phyloP scores from a whole-genome alignment of 1,284 basidiomycete species.

The Apiotrichum gracile region DNA sequence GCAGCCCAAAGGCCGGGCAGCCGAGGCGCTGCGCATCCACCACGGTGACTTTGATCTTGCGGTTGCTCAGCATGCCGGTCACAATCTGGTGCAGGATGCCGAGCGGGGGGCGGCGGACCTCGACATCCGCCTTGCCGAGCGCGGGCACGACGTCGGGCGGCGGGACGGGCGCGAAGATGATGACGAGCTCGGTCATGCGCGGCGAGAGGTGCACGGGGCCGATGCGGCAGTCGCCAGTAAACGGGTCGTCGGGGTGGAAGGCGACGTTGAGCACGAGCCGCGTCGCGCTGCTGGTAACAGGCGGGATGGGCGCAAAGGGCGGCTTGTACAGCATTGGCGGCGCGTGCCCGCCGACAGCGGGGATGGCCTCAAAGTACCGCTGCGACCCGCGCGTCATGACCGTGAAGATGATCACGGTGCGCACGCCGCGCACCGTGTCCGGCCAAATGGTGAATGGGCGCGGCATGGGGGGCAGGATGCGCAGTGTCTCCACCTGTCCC shows the following conservation, averaged over 20 bases:
- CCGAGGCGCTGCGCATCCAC: neutral
- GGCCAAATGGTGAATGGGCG: constrained; percentile 1
- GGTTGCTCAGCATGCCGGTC: neutral
- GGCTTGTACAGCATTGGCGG: neutral
- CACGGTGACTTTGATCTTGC: neutral
- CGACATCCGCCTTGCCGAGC: neutral
- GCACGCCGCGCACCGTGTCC: neutral
- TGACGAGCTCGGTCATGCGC: neutral
- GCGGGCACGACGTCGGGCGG: neutral
- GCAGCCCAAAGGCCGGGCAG: neutral
- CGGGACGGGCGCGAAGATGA: neutral
- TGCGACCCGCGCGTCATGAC: neutral
- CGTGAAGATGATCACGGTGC: neutral
- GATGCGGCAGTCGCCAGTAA: neutral
- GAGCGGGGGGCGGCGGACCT: neutral
- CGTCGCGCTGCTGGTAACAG: neutral
- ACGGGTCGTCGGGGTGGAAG: neutral
- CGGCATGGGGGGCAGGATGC: constrained; percentile 3
- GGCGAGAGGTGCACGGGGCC: neutral
- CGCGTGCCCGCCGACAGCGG: too few species aligned
- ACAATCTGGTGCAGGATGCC: neutral
- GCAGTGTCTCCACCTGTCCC: neutral
- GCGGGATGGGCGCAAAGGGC: neutral
- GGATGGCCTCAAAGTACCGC: neutral
- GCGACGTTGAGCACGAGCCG: neutral